These are phyloP conservation scores for Lactarius hatsudake DNA, from an alignment of 768 basidiomycete genomes.

Conservation along the genomic window DNA sequence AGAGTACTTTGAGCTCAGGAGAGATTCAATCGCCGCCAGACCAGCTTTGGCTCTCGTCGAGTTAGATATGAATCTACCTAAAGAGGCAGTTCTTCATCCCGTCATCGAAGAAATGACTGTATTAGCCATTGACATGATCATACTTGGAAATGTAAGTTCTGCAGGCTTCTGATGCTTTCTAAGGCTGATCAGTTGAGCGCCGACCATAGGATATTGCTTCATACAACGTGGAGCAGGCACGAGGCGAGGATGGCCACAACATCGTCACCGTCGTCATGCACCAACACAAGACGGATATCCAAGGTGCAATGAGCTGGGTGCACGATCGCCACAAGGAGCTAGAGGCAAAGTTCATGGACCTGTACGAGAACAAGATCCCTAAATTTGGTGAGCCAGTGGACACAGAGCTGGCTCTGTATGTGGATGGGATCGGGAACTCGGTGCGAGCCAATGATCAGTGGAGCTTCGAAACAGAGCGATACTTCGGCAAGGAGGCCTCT, in stretches of 20 bases:
- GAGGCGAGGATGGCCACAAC: conserved; percentile 39
- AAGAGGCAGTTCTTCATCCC: conserved; percentile 5
- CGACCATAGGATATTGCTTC: conserved; percentile 30
- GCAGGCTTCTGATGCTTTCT: neutral
- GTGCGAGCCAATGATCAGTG: conserved; percentile 39
- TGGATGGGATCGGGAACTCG: conserved; percentile 43
- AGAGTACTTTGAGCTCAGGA: conserved; percentile 7
- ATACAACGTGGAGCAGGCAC: conserved; percentile 34
- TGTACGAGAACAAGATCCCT: conserved; percentile 33
- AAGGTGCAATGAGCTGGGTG: conserved; percentile 37
- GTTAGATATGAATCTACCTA: neutral
- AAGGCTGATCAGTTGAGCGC: neutral
- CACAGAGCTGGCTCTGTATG: conserved; percentile 35
- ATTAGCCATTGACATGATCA: neutral
- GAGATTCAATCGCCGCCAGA: neutral
- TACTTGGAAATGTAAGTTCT: conserved; percentile 1
- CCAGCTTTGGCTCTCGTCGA: conserved; percentile 1
- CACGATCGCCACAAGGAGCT: conserved; percentile 30
- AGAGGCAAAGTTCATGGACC: conserved; percentile 32
- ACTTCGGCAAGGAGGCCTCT: neutral
- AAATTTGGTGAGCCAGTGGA: conserved; percentile 38
- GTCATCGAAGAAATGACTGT: neutral
- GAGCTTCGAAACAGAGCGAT: conserved; percentile 37
- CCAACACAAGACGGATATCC: conserved; percentile 33
- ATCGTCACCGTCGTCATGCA: conserved; percentile 43